These are phyloP conservation scores for Hypoxylon intermedium DNA, from an alignment of 495 filamentous ascomycete genomes.

Conservation along the genomic window DNA sequence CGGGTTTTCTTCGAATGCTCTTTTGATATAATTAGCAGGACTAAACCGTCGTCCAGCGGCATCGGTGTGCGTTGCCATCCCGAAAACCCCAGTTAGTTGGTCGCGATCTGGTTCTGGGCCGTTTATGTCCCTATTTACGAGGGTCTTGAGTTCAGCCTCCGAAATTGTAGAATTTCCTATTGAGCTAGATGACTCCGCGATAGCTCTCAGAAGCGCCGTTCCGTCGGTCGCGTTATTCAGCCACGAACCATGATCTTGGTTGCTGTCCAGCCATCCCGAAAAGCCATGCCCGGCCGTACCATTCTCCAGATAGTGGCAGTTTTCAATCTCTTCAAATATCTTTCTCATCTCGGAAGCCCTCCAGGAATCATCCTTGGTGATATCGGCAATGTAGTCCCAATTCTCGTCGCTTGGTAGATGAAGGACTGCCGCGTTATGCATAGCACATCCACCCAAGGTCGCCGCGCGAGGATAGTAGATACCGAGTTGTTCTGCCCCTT, in stretches of 20 bases:
- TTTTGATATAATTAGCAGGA: constrained; percentile 46
- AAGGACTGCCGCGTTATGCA: constrained; percentile 41
- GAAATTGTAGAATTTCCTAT: constrained; percentile 34
- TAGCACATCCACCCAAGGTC: constrained; percentile 42
- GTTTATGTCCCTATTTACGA: constrained; percentile 41
- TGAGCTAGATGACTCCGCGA: constrained; percentile 43
- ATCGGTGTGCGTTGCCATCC: constrained; percentile 47
- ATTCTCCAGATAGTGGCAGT: constrained; percentile 46
- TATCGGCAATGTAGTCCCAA: constrained; percentile 45
- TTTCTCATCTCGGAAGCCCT: constrained; percentile 46
- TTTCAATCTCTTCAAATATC: constrained; percentile 47
- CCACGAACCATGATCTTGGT: constrained; percentile 47
- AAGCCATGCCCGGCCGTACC: constrained; percentile 50
- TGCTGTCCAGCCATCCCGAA: constrained; percentile 45
- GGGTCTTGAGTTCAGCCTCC: constrained; percentile 24
- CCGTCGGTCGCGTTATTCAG: constrained; percentile 41
- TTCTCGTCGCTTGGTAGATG: constrained; percentile 38
- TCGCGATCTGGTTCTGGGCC: constrained; percentile 41
- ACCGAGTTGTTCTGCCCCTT: constrained; percentile 39
- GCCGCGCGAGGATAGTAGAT: constrained; percentile 46
- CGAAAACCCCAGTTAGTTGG: constrained; percentile 43
- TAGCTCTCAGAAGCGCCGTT: constrained; percentile 45
- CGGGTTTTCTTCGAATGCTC: constrained; percentile 39
- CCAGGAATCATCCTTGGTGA: constrained; percentile 51
- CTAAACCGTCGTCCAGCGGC: constrained; percentile 42